Base-by-base conservation (phyloP, 2,329 filamentous ascomycete genomes). In the Dactylellina parvicollis region DNA sequence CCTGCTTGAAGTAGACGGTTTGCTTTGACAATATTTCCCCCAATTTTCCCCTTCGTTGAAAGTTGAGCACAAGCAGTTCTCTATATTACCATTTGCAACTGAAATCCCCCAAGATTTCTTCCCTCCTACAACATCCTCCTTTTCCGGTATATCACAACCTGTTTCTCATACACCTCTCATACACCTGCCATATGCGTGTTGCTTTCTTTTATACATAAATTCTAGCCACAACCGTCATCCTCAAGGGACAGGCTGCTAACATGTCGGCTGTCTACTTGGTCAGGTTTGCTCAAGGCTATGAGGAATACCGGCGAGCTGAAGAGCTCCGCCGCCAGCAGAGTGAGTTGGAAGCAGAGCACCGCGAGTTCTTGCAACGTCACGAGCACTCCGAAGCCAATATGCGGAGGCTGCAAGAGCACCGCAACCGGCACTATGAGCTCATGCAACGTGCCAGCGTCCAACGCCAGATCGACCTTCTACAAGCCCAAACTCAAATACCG, bases 321-420 rank as follows among this genome's bases (percentile, higher is more conserved):
- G 42, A 69, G 32, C 30, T 50, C 4, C 38, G 55, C 2, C 61
- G 61, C 10, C 59, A 42, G 2, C 24, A 38, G 9, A 38, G 61
- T n/a, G 70, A 74, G 18, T 26, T 64, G 18, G 64, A 74, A 36
- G 69, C 38, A 8, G 67, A 72, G n/a, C 69, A 57, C n/a, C 24
- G 69, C 9, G 69, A 66, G 7, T 64, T 55, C 20, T 28, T 66
- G 30, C 49, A 57, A 18, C 38, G 16, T 28, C 61, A 66, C 40
- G 61, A 66, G 16, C 30, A 38, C 22, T 24, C 61, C 32, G 69
- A 59, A 22, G 34, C 47, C 12, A 65, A 46, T 14, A 60, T 65
- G 46, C 61, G 60, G 4, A 49, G 69, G 18, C 54, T 61, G 1
- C 69, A 73, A 61, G 60, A 73, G 46, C 60, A 66, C 26, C 54